Evolutionary conservation across 129 eudicot genomes (phyloP).

Genomic region (Apium graveolens): DNA sequence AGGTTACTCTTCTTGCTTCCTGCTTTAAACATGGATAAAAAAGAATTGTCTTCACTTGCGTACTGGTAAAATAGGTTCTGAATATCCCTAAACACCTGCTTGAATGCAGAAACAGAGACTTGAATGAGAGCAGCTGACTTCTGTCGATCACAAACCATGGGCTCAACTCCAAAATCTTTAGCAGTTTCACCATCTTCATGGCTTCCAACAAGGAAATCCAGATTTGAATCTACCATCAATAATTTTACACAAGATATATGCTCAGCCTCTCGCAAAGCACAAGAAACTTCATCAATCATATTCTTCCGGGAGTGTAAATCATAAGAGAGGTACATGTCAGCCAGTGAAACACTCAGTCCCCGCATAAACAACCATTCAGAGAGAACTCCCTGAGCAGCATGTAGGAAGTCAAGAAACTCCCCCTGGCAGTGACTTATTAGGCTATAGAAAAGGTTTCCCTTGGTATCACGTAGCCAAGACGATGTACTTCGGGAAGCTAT

Average conservation of each 20-base stretch:
- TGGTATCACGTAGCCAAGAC: constrained; percentile 54
- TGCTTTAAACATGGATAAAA: constrained; percentile 70
- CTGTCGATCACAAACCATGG: constrained; percentile 37
- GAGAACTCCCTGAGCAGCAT: constrained; percentile 65
- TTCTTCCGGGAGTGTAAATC: constrained; percentile 37
- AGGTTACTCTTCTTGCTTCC: constrained; percentile 94
- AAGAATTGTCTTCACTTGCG: constrained; percentile 47
- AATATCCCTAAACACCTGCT: constrained; percentile 56
- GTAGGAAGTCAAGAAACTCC: constrained; percentile 49
- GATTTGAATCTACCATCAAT: constrained; percentile 43
- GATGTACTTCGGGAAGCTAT: constrained; percentile 44
- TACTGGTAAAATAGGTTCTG: constrained; percentile 59
- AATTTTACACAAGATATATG: constrained; percentile 37
- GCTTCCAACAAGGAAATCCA: constrained; percentile 40
- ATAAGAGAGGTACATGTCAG: constrained; percentile 63
- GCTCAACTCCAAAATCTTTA: constrained; percentile 17
- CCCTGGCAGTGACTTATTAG: constrained; percentile 33
- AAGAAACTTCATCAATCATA: constrained; percentile 59
- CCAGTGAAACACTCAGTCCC: constrained; percentile 82
- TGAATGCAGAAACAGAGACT: constrained; percentile 58
- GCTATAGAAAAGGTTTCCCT: constrained; percentile 45
- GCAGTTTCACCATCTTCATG: constrained; percentile 19
- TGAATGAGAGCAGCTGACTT: constrained; percentile 59
- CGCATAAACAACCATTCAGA: constrained; percentile 78
- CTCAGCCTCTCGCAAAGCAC: constrained; percentile 74